phyloP scores from a whole-genome alignment of 2,329 filamentous ascomycete species.

The Neofusicoccum ribis region DNA sequence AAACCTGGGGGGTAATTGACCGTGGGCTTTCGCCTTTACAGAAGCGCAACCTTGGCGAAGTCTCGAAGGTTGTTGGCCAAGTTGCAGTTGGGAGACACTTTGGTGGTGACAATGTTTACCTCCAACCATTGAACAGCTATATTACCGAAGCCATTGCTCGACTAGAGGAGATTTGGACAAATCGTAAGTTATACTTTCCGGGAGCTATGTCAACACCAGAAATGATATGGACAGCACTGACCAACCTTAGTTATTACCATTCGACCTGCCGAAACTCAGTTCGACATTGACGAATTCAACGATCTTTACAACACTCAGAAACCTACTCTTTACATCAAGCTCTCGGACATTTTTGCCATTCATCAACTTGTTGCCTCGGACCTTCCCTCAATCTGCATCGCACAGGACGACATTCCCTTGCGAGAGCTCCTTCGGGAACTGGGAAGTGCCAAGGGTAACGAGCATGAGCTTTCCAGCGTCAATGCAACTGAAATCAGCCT shows the following conservation, averaged over 20 bases:
- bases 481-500: conserved; percentile 87
- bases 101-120: conserved; percentile 90
- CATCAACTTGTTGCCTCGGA: conserved; percentile 85
- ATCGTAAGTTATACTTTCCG: conserved; percentile 47
- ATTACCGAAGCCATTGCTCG: conserved; percentile 81
- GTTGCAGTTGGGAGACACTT: conserved; percentile 86
- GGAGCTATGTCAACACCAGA: no score
- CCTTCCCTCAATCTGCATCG: conserved; percentile 73
- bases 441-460: conserved; percentile 93
- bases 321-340: conserved; percentile 98
- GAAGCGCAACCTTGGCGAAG: conserved; percentile 87
- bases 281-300: conserved; percentile 98
- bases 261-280: conserved; percentile 82
- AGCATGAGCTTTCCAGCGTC: conserved; percentile 85
- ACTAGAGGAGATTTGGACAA: conserved; percentile 71
- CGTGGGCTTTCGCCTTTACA: conserved; percentile 85
- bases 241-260: conserved; percentile 68
- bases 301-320: conserved; percentile 95
- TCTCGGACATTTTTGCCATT: conserved; percentile 94
- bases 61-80: conserved; percentile 88
- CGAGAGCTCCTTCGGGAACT: conserved; percentile 91
- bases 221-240: conserved; percentile 33
- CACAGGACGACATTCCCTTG: conserved; percentile 75
- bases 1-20: conserved; percentile 91
- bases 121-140: conserved; percentile 93